Percentiles rank a stretch among this genome's conserved stretches.
Conservation (phyloP, 768 basidiomycete genomes). For the Amylocystis lapponica region DNA sequence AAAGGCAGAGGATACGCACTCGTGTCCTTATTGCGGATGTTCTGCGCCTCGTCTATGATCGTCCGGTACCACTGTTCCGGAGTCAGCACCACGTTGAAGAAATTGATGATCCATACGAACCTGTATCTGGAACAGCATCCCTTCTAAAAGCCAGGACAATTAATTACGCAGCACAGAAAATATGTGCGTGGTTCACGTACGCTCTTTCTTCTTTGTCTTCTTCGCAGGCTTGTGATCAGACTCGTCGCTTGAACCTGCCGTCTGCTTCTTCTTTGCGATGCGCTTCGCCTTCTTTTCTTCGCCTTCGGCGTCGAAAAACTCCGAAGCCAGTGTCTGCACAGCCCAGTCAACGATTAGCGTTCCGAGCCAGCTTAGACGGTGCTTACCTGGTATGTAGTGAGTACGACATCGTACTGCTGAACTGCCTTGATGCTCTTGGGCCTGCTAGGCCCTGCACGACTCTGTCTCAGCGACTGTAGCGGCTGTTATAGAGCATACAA, state of each 20-base stretch:
- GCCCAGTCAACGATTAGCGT: slow-evolving; percentile 58
- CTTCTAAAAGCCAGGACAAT: too few relatives aligned
- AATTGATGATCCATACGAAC: too few relatives aligned
- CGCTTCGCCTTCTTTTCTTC: slow-evolving; percentile 45
- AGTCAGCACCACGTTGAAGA: slow-evolving; percentile 62
- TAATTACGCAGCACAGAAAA: too few relatives aligned
- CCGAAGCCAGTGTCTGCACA: slow-evolving; percentile 18
- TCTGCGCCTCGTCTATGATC: slow-evolving; percentile 76
- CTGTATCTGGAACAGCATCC: not conserved
- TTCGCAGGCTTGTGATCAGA: too few relatives aligned
- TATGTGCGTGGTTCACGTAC: too few relatives aligned
- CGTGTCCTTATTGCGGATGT: slow-evolving; percentile 50
- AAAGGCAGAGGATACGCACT: not conserved
- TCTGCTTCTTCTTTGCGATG: too few relatives aligned
- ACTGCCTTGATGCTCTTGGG: slow-evolving; percentile 1
- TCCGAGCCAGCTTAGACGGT: too few relatives aligned
- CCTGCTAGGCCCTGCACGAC: too few relatives aligned
- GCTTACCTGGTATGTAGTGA: slow-evolving; percentile 79
- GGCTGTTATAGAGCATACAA: slow-evolving; percentile 55
- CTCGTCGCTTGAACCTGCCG: too few relatives aligned
- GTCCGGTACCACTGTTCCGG: slow-evolving; percentile 61
- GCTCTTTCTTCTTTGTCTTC: too few relatives aligned
- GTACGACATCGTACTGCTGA: slow-evolving; percentile 35
- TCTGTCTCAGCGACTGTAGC: slow-evolving; percentile 48
- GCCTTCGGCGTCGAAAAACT: slow-evolving; percentile 30